phyloP scores from a whole-genome alignment of 768 basidiomycete species.

The Russula brevipes region DNA sequence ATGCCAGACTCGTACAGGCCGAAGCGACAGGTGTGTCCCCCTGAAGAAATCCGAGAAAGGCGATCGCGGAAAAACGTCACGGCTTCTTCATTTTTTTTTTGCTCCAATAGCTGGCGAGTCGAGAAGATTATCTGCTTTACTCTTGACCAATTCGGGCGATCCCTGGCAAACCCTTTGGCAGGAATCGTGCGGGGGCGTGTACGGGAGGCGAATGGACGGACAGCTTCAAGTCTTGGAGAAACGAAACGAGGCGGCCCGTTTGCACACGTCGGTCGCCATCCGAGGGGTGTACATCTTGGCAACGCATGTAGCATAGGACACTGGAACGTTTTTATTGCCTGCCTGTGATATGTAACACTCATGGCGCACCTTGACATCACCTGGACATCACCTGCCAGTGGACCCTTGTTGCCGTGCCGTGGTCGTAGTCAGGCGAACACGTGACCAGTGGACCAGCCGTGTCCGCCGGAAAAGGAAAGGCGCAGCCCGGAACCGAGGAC shows the following conservation, averaged over 20 bases:
- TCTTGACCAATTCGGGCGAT: not conserved
- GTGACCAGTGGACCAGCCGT: too few relatives aligned
- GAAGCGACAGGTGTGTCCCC: slow-evolving; percentile 10
- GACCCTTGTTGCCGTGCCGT: too few relatives aligned
- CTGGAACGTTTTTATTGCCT: not conserved
- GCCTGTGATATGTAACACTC: not conserved
- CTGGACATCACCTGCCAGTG: too few relatives aligned
- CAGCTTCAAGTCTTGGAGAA: not conserved
- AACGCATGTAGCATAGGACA: slow-evolving; percentile 7
- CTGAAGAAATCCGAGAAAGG: not conserved
- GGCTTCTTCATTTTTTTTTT: slow-evolving; percentile 1
- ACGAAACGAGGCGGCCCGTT: not conserved
- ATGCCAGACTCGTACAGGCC: slow-evolving; percentile 37
- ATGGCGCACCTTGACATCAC: not conserved
- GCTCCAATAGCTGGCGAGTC: not conserved
- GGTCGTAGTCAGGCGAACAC: too few relatives aligned
- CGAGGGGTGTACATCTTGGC: not conserved
- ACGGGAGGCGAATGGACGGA: not conserved
- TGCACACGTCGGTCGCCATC: not conserved
- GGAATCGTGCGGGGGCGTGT: too few relatives aligned
- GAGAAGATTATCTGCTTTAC: not conserved
- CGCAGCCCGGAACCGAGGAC: not conserved
- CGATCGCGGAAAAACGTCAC: not conserved
- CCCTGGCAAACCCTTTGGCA: not conserved
- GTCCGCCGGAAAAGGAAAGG: not conserved